Base-by-base conservation (phyloP, 2,329 filamentous ascomycete genomes). In the Ilyonectria robusta region DNA sequence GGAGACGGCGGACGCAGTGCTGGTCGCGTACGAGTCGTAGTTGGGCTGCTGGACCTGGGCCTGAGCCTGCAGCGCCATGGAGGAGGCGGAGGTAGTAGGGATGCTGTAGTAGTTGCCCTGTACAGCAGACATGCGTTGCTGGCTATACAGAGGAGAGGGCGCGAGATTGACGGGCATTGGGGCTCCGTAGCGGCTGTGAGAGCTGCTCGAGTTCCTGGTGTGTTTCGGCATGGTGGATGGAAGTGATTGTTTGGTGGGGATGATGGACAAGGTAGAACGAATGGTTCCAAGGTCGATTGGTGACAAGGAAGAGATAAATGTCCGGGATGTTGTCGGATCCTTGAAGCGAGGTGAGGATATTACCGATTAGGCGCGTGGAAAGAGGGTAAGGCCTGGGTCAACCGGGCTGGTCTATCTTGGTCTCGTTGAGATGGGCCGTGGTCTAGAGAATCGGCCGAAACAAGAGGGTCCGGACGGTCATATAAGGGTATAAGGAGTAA, bases 161-260 rank as follows among this genome's bases (percentile, higher is more conserved):
- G 80, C 82, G 37, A 85, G 78, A 51, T 83, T 80, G 31, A 81
- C 76, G 4, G 81, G 78, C 70, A 85, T 57, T 48, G 64, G 62
- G 26, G 76, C 75, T 37, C 73, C 67, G 67, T 80, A 80, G 61
- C 73, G 73, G 57, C 72, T 74, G 50, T 78, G 77, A 13, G 76
- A 69, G 55, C 63, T 72, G 74, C 81, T 85, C 50, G 81, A 76
- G 62, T 79, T 79, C 66, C 83, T 80, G 9, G 78, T 79, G 72
- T 85, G 82, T 75, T 83, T 85, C 60, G 84, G 81, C 84, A 86
- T 86, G 72, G 73, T 81, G 72, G 70, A 62, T 68, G 68, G 51
- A 61, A 67, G 35, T 56, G 62, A 53, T 58, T 48, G 51, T 56
- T 55, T 53, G 40, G 66, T 65, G 44, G n/a, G 31, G 40, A n/a